Evolutionary conservation across 768 basidiomycete species (phyloP).

Genomic region (Gymnopilus dilepis): DNA sequence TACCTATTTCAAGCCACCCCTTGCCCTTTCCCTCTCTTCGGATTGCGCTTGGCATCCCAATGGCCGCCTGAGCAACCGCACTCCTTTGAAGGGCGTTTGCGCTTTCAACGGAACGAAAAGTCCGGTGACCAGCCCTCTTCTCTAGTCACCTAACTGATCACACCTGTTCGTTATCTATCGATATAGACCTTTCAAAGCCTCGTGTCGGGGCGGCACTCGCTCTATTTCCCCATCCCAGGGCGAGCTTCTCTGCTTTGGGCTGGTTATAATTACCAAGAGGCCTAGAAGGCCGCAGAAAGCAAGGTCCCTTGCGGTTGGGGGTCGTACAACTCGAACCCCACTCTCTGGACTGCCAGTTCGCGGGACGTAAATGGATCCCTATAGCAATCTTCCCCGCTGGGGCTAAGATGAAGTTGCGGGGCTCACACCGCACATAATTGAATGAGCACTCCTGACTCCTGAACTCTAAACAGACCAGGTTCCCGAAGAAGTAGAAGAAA

Average conservation of each 20-base stretch:
- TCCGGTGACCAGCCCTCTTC: conserved; percentile 1
- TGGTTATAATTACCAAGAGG: conserved; percentile 3
- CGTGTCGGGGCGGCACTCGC: background rate
- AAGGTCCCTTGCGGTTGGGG: background rate
- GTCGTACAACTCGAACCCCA: background rate
- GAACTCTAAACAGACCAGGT: background rate
- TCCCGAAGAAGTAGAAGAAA: background rate
- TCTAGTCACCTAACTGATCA: conserved; percentile 1
- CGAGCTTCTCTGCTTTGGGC: background rate
- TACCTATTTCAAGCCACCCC: background rate
- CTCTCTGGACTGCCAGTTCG: background rate
- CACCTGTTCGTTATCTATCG: background rate
- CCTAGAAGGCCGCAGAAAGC: conserved; percentile 8
- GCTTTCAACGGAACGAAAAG: conserved; percentile 9
- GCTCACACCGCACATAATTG: background rate
- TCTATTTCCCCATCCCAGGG: conserved; percentile 5
- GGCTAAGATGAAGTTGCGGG: background rate
- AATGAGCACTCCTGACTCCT: background rate
- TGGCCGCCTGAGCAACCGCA: background rate
- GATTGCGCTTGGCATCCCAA: background rate
- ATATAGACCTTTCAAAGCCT: background rate
- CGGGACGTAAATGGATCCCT: background rate
- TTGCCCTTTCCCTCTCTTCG: background rate
- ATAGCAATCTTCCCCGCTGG: background rate
- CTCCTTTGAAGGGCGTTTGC: background rate